These are phyloP conservation scores for Boletellus sp. DNA, from an alignment of 1,284 basidiomycete species.

Conservation along the genomic window DNA sequence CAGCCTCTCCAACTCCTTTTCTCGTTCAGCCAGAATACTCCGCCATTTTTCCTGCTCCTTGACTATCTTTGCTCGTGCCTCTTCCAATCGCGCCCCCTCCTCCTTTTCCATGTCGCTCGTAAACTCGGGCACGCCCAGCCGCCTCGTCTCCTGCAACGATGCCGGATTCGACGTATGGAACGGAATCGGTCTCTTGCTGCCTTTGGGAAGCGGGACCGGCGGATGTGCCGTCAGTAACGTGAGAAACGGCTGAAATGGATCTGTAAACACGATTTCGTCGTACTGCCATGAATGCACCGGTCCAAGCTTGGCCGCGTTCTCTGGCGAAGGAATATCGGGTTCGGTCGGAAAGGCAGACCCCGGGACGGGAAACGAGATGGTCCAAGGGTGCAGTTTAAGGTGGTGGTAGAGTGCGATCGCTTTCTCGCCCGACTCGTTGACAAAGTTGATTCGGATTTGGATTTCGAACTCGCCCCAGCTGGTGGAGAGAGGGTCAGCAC, in stretches of 20 bases:
- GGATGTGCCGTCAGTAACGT: constrained; percentile 78
- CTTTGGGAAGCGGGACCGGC: constrained; percentile 77
- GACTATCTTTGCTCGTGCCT: constrained; percentile 66
- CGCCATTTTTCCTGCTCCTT: constrained; percentile 63
- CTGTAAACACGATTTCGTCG: constrained; percentile 96
- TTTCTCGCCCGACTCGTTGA: constrained; percentile 91
- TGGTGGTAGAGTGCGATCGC: constrained; percentile 85
- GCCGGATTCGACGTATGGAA: constrained; percentile 64
- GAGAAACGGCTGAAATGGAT: constrained; percentile 89
- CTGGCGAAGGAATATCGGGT: constrained; percentile 59
- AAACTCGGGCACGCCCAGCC: constrained; percentile 74
- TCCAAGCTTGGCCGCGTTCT: constrained; percentile 58
- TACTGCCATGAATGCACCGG: constrained; percentile 99
- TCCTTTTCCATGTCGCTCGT: constrained; percentile 79
- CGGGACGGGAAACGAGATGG: constrained; percentile 34
- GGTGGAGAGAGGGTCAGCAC: background rate
- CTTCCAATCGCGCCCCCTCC: constrained; percentile 78
- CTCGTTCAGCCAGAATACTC: constrained; percentile 61
- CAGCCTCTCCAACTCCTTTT: constrained; percentile 63
- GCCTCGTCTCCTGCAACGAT: constrained; percentile 59
- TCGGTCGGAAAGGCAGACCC: constrained; percentile 38
- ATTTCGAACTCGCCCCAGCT: constrained; percentile 99
- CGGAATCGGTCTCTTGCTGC: constrained; percentile 60
- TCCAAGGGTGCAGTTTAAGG: constrained; percentile 96
- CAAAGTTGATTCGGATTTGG: constrained; percentile 89